phyloP scores from a whole-genome alignment of 495 filamentous ascomycete species.

The Extremus antarcticus region DNA sequence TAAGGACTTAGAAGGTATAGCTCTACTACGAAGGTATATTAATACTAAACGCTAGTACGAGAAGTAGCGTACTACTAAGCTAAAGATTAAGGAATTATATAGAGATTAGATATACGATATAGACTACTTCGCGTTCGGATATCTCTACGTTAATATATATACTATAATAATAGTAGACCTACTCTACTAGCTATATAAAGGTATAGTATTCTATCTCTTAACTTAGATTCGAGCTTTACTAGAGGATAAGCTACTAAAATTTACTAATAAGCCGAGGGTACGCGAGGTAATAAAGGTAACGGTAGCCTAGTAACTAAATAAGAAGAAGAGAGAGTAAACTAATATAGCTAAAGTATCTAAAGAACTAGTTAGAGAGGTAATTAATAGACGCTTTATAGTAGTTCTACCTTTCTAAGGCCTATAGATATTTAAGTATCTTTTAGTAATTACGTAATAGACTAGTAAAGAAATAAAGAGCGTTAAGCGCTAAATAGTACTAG shows the following conservation, averaged over 20 bases:
- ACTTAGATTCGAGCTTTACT: background rate
- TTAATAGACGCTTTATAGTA: background rate
- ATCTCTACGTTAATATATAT: background rate
- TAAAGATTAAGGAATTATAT: background rate
- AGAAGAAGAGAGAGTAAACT: too few species aligned
- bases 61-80: background rate
- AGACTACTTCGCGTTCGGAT: background rate
- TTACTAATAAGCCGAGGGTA: too few species aligned
- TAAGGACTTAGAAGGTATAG: background rate
- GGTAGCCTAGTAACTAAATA: too few species aligned
- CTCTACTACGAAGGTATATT: background rate
- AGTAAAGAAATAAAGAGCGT: background rate
- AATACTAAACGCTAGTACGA: background rate
- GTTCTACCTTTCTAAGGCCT: background rate
- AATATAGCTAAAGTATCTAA: background rate
- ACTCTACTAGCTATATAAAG: conserved; percentile 1
- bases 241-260: background rate
- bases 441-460: background rate
- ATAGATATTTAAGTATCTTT: background rate
- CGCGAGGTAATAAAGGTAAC: too few species aligned
- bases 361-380: background rate
- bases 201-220: background rate
- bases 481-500: background rate
- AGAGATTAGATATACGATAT: background rate
- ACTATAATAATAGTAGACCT: background rate